phyloP scores from a whole-genome alignment of 306 rosid genomes.

The Datisca glomerata region DNA sequence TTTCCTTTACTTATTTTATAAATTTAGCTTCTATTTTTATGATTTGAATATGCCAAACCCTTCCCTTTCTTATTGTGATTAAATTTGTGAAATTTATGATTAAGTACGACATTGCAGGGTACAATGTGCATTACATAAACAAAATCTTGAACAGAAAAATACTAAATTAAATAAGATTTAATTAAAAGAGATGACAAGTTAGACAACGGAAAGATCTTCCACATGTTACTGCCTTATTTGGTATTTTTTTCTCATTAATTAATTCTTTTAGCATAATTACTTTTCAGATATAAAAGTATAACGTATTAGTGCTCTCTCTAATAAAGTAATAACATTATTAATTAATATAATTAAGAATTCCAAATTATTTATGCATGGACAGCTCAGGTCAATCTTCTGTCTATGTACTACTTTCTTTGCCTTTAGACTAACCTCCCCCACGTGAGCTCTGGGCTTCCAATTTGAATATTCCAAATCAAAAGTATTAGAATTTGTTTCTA shows the following conservation, averaged over 20 bases:
- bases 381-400: conserved; percentile 12
- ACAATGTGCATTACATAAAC: too few relatives aligned
- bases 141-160: too few relatives aligned
- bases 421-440: conserved; percentile 12
- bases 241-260: background rate
- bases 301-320: background rate
- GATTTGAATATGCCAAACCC: too few relatives aligned
- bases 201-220: too few relatives aligned
- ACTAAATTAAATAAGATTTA: too few relatives aligned
- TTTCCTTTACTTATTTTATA: too few relatives aligned
- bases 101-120: too few relatives aligned
- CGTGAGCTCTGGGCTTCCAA: conserved; percentile 12
- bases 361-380: conserved; percentile 9
- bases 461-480: conserved; percentile 24
- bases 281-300: background rate
- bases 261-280: background rate
- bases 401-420: background rate
- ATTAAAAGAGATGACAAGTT: too few relatives aligned
- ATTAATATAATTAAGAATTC: conserved; percentile 5
- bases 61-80: too few relatives aligned
- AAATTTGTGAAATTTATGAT: too few relatives aligned
- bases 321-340: background rate
- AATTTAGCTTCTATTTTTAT: too few relatives aligned
- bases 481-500: background rate
- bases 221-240: background rate